phyloP scores from a whole-genome alignment of 108 stramenopile genomes.

The Fragilariopsis cylindrus region DNA sequence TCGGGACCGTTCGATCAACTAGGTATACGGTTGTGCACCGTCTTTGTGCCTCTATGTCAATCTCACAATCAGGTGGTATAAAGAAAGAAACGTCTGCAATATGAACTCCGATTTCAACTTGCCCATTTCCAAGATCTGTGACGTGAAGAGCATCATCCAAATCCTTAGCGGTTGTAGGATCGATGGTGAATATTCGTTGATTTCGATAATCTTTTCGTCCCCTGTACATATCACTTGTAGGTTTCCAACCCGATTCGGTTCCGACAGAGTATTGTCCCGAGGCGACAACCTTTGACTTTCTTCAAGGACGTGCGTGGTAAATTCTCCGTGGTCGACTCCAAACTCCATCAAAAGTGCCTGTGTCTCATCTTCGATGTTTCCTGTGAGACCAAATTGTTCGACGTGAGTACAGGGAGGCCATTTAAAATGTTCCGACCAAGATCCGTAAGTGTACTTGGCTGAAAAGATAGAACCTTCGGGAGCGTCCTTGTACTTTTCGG shows the following conservation, averaged over 20 bases:
- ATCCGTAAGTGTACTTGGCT: slow-evolving; percentile 62
- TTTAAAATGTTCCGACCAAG: slow-evolving; percentile 56
- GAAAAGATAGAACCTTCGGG: slow-evolving; percentile 48
- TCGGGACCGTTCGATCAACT: slow-evolving; percentile 90
- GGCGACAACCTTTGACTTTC: slow-evolving; percentile 72
- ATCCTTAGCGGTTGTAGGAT: slow-evolving; percentile 95
- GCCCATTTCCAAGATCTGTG: slow-evolving; percentile 64
- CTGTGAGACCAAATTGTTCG: slow-evolving; percentile 62
- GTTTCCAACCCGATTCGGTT: slow-evolving; percentile 80
- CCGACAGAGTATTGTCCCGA: slow-evolving; percentile 48
- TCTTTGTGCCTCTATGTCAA: slow-evolving; percentile 90
- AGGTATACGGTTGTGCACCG: slow-evolving; percentile 96
- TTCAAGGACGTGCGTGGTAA: slow-evolving; percentile 63
- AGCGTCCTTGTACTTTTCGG: slow-evolving; percentile 37
- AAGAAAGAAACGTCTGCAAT: slow-evolving; percentile 98
- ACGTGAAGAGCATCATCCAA: slow-evolving; percentile 96
- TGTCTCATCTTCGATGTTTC: slow-evolving; percentile 89
- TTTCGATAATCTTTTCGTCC: slow-evolving; percentile 81
- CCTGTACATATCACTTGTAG: slow-evolving; percentile 67
- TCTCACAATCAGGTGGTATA: slow-evolving; percentile 63
- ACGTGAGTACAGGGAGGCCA: slow-evolving; percentile 84
- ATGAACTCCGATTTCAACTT: slow-evolving; percentile 93
- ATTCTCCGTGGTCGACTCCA: slow-evolving; percentile 91
- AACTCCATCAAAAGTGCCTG: slow-evolving; percentile 78
- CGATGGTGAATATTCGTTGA: slow-evolving; percentile 90